Conservation (phyloP, 2,329 filamentous ascomycete genomes). For the Mycosphaerella arachidis region DNA sequence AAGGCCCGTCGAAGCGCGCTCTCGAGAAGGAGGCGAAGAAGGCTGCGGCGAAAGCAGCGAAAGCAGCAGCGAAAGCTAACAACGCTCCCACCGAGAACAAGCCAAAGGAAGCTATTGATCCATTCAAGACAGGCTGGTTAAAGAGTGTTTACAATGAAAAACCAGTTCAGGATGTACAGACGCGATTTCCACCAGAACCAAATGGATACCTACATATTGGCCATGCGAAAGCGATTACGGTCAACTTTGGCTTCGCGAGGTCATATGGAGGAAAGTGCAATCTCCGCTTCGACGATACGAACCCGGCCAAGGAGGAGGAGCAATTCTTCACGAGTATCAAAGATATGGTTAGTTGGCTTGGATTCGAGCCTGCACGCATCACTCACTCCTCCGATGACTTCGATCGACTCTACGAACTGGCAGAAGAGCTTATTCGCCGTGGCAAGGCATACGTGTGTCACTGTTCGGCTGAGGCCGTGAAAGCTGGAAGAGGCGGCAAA, state of each 20-base stretch:
- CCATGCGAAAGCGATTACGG: constrained; percentile 89
- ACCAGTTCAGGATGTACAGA: constrained; percentile 42
- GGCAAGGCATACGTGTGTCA: constrained; percentile 78
- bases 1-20: constrained; percentile 42
- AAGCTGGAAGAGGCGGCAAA: constrained; percentile 77
- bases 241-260: constrained; percentile 93
- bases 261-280: constrained; percentile 75
- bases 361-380: constrained; percentile 71
- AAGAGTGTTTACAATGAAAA: constrained; percentile 49
- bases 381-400: constrained; percentile 93
- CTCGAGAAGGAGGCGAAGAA: constrained; percentile 49
- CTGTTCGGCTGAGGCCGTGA: constrained; percentile 77
- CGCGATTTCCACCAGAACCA: constrained; percentile 57
- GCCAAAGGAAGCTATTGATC: constrained; percentile 39
- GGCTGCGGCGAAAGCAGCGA: constrained; percentile 43
- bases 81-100: constrained; percentile 21
- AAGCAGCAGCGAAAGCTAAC: constrained; percentile 38
- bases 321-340: constrained; percentile 84
- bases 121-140: constrained; percentile 49
- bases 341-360: constrained; percentile 82
- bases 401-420: constrained; percentile 78
- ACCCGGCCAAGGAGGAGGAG: constrained; percentile 89
- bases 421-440: constrained; percentile 73
- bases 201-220: constrained; percentile 94
- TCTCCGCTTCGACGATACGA: constrained; percentile 87